Conservation (phyloP, 129 eudicot species). For the Deinandra increscens region DNA sequence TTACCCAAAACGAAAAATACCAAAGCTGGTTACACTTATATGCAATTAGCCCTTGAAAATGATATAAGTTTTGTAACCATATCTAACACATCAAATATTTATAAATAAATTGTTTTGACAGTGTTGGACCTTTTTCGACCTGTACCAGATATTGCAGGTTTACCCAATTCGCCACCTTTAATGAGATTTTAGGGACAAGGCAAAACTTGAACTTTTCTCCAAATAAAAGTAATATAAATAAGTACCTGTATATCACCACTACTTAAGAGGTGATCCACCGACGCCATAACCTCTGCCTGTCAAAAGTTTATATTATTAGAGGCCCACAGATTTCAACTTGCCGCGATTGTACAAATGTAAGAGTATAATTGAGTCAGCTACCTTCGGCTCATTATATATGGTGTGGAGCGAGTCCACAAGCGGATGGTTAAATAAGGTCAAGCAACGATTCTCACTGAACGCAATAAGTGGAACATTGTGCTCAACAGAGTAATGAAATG, state of each 20-base stretch:
- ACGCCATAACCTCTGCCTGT: conserved; percentile 90
- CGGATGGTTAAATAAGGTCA: conserved; percentile 79
- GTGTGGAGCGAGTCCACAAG: conserved; percentile 87
- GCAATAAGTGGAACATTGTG: conserved; percentile 82
- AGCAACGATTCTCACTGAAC: conserved; percentile 85
- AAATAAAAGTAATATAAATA: background rate
- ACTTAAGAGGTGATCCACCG: conserved; percentile 68
- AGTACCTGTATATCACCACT: conserved; percentile 74
- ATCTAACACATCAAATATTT: background rate
- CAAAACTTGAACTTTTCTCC: background rate
- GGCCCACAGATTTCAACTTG: conserved; percentile 6
- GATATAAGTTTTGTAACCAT: background rate
- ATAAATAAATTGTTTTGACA: background rate
- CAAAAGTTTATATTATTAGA: conserved; percentile 25
- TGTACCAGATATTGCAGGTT: background rate
- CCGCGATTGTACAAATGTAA: conserved; percentile 2
- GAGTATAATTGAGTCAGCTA: conserved; percentile 24
- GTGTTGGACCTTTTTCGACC: background rate
- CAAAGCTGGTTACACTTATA: background rate
- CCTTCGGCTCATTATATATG: conserved; percentile 87
- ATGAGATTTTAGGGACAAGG: conserved; percentile 9
- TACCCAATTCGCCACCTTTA: background rate
- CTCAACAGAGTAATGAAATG: conserved; percentile 66
- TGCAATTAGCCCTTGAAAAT: background rate
- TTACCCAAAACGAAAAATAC: background rate